Evolutionary conservation across 1,284 basidiomycete genomes (phyloP).

Genomic region (Ceratobasidium theobromae): DNA sequence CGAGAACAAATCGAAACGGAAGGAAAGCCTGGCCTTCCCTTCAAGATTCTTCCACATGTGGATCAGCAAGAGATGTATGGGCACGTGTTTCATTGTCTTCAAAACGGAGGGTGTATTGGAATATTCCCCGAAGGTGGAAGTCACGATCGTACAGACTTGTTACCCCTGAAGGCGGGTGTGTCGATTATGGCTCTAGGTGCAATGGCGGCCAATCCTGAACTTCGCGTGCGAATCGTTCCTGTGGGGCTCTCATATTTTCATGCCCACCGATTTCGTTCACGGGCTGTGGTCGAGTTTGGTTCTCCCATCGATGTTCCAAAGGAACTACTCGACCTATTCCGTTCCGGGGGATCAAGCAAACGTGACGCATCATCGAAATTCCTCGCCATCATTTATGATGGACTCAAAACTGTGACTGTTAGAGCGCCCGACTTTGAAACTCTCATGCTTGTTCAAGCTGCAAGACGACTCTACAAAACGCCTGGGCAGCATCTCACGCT

Average conservation of each 20-base stretch:
- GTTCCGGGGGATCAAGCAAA: constrained; percentile 86
- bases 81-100: constrained; percentile 87
- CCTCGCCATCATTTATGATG: constrained; percentile 91
- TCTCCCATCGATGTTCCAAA: constrained; percentile 84
- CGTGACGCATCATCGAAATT: constrained; percentile 88
- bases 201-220: constrained; percentile 85
- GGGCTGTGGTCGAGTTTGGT: constrained; percentile 97
- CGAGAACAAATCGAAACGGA: constrained; percentile 63
- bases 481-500: constrained; percentile 94
- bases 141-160: constrained; percentile 91
- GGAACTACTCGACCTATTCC: constrained; percentile 88
- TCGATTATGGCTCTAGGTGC: constrained; percentile 98
- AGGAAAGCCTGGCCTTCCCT: constrained; percentile 62
- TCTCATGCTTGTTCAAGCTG: constrained; percentile 97
- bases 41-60: constrained; percentile 80
- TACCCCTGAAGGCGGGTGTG: constrained; percentile 94
- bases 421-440: constrained; percentile 98
- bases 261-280: constrained; percentile 89
- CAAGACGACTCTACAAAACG: constrained; percentile 89
- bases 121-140: constrained; percentile 98
- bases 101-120: constrained; percentile 86
- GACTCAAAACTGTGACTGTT: constrained; percentile 95
- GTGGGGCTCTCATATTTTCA: constrained; percentile 96
- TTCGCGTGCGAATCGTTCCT: constrained; percentile 90
- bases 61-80: constrained; percentile 96